These are phyloP conservation scores for Lipomyces spencermartinsiae DNA, from an alignment of 805 yeast genomes.

Conservation along the genomic window DNA sequence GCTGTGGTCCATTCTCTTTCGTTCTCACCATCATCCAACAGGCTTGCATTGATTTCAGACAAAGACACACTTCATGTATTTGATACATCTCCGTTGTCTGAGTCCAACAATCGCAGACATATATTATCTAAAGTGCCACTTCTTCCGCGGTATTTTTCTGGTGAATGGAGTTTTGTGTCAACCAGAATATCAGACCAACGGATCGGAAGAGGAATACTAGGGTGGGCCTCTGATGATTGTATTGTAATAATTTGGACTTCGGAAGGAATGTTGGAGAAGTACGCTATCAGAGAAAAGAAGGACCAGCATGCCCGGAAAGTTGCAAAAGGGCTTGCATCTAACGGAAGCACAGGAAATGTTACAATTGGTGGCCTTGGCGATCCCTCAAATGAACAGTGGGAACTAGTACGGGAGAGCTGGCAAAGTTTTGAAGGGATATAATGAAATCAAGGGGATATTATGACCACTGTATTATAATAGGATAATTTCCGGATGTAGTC, in stretches of 20 bases:
- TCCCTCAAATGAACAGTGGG: slow-evolving; percentile 53
- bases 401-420: slow-evolving; percentile 75
- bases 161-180: slow-evolving; percentile 88
- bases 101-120: slow-evolving; percentile 59
- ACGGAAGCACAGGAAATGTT: slow-evolving; percentile 19
- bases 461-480: not conserved
- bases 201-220: slow-evolving; percentile 56
- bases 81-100: slow-evolving; percentile 53
- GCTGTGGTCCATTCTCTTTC: slow-evolving; percentile 83
- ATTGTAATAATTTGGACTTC: slow-evolving; percentile 77
- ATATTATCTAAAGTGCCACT: slow-evolving; percentile 68
- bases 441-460: not conserved
- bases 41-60: slow-evolving; percentile 85
- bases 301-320: slow-evolving; percentile 30
- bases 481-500: slow-evolving; percentile 4
- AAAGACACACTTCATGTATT: slow-evolving; percentile 89
- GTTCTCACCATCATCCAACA: slow-evolving; percentile 76
- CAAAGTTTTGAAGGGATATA: slow-evolving; percentile 55
- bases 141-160: slow-evolving; percentile 75
- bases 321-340: slow-evolving; percentile 19
- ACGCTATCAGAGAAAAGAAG: slow-evolving; percentile 65
- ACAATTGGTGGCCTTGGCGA: slow-evolving; percentile 38
- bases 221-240: slow-evolving; percentile 80
- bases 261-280: slow-evolving; percentile 85
- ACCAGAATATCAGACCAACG: slow-evolving; percentile 55